Percentiles rank a stretch among this genome's conserved stretches.
phyloP scores from a whole-genome alignment of 495 filamentous ascomycete genomes.

The Trichoderma erinaceum region DNA sequence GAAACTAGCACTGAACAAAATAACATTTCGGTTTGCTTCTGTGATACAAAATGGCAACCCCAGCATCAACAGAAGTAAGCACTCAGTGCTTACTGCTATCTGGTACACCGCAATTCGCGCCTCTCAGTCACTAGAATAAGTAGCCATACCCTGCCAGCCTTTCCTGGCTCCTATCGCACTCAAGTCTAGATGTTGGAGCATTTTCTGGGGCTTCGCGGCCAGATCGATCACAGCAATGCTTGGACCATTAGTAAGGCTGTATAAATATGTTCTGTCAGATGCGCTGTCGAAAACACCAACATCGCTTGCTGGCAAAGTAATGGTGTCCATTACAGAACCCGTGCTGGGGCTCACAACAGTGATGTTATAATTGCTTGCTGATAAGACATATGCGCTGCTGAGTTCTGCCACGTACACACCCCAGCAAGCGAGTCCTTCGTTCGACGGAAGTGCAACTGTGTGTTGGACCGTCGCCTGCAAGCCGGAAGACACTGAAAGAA shows the following conservation, averaged over 20 bases:
- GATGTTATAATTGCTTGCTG: not conserved
- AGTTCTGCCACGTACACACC: not conserved
- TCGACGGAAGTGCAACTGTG: not conserved
- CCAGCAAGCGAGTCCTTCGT: not conserved
- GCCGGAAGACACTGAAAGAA: not conserved
- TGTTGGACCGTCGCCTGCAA: not conserved
- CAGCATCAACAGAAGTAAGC: not conserved
- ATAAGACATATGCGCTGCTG: not conserved
- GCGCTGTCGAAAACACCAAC: not conserved
- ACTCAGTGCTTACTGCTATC: not conserved
- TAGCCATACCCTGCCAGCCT: not conserved
- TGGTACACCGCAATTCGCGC: not conserved
- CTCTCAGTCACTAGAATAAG: not conserved
- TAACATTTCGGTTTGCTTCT: no score
- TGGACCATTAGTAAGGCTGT: not conserved
- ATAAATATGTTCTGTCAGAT: not conserved
- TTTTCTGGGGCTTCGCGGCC: not conserved
- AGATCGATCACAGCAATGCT: not conserved
- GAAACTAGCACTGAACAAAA: no score
- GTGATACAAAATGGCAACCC: not conserved
- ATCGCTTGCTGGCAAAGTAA: not conserved
- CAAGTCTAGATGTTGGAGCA: not conserved
- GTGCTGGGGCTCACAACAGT: not conserved
- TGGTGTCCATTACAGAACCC: not conserved
- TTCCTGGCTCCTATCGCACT: not conserved